Base-by-base conservation (phyloP, 1,139 yeast genomes). In the Eremothecium sinecaudum region DNA sequence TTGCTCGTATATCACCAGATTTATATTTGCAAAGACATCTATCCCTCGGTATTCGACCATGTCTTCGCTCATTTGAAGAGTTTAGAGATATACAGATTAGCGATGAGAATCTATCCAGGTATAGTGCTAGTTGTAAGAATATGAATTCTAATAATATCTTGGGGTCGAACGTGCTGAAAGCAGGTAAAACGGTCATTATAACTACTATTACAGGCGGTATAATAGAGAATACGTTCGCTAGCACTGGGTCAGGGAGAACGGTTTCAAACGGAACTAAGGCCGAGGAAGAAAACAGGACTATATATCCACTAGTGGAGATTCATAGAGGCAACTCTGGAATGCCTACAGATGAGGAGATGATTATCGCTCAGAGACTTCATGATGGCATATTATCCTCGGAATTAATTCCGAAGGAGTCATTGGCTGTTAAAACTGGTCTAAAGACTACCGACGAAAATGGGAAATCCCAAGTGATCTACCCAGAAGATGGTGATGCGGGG, bases 331-430 rank as follows among this genome's bases (percentile, higher is more conserved):
- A 84, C 37, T 63, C 62, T 4, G 83, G 86, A 22, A 84, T 90
- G 2, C 96, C 96, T 15, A 77, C 92, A 1, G 86, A 79, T 45
- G 96, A 87, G 59, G 96, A 87, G 57, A 84, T 83, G 81, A 75
- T 73, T 19, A 52, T 82, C 21, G 74, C 93, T 3, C 94, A 83
- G 55, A 65, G 66, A 39, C 50, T 83, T 20, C 75, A 73, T 48
- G 83, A 82, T 46, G 59, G 67, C 3, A 52, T 79, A 11, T 58
- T 72, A 36, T 75, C 73, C 45, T 67, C 78, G 13, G 71, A 72
- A 33, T 42, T 78, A 13, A 57, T 81, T 19, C 64, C 72, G 3
- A 59, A 62, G 31, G 53, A 60, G 6, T 56, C 73, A 4, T 58
- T 79, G 19, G 58, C 56, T 29, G 69, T 75, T 3, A 56, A 62